Evolutionary conservation across 257 asterid genomes (phyloP).

Genomic region (Verbena officinalis): DNA sequence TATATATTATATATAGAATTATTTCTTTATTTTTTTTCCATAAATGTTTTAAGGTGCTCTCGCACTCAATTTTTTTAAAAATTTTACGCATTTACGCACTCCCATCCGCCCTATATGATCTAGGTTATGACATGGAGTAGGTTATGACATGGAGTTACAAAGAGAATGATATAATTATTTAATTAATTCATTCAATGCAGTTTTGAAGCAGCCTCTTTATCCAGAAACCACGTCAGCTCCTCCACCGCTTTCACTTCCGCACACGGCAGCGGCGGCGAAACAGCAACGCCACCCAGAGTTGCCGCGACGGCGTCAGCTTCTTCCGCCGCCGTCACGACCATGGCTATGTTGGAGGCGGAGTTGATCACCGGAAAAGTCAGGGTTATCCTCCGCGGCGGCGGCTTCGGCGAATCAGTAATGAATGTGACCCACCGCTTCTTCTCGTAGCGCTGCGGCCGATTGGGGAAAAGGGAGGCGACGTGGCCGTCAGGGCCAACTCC

Average conservation of each 20-base stretch:
- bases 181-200: slow-evolving; percentile 12
- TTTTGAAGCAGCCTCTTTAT: slow-evolving; percentile 47
- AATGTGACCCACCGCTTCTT: slow-evolving; percentile 49
- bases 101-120: no score
- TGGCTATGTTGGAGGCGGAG: slow-evolving; percentile 46
- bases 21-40: no score
- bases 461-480: slow-evolving; percentile 59
- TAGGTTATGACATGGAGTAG: no score
- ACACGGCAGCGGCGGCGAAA: slow-evolving; percentile 35
- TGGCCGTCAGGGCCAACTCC: slow-evolving; percentile 69
- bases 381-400: slow-evolving; percentile 59
- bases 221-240: slow-evolving; percentile 46
- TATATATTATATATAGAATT: no score
- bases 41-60: no score
- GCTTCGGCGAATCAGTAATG: slow-evolving; percentile 58
- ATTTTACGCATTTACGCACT: no score
- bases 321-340: slow-evolving; percentile 48
- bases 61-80: no score
- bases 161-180: not conserved
- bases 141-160: no score
- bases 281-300: slow-evolving; percentile 12
- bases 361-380: slow-evolving; percentile 60
- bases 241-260: slow-evolving; percentile 41
- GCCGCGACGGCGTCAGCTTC: slow-evolving; percentile 35
- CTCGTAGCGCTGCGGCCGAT: slow-evolving; percentile 45